Conservation (phyloP, 306 rosid genomes). For the Argentina anserina region DNA sequence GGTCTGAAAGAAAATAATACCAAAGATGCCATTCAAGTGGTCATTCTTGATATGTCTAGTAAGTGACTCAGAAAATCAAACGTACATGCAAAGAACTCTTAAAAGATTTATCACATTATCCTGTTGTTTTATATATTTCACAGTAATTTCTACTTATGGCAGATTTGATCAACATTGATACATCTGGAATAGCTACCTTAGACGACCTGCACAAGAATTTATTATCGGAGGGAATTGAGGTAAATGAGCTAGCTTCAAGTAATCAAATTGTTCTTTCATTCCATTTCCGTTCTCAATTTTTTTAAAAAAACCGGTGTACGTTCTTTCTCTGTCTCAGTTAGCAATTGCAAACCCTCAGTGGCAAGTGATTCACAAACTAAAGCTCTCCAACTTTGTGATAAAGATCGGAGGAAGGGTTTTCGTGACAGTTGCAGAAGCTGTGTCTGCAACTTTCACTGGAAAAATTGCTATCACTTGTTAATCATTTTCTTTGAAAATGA, state of each 20-base stretch:
- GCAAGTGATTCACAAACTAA: slow-evolving; percentile 86
- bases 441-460: slow-evolving; percentile 32
- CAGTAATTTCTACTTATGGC: not conserved
- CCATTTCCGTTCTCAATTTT: not conserved
- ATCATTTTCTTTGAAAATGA: not conserved
- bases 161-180: slow-evolving; percentile 76
- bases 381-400: slow-evolving; percentile 50
- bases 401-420: slow-evolving; percentile 56
- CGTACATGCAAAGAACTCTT: not conserved
- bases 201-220: slow-evolving; percentile 56
- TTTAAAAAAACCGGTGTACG: not conserved
- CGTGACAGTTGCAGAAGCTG: slow-evolving; percentile 81
- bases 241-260: slow-evolving; percentile 7
- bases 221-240: slow-evolving; percentile 54
- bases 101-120: not conserved
- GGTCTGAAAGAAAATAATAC: slow-evolving; percentile 37
- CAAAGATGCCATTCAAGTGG: slow-evolving; percentile 31
- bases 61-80: slow-evolving; percentile 19
- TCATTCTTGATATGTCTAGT: slow-evolving; percentile 73
- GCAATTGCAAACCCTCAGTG: slow-evolving; percentile 73
- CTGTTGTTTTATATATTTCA: not conserved
- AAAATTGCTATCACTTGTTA: slow-evolving; percentile 10
- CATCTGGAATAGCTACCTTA: slow-evolving; percentile 64
- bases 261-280: not conserved
- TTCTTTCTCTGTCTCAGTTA: slow-evolving; percentile 37